These are phyloP conservation scores for Penicillium fuscoglaucum DNA, from an alignment of 2,329 filamentous ascomycete species.

Conservation along the genomic window DNA sequence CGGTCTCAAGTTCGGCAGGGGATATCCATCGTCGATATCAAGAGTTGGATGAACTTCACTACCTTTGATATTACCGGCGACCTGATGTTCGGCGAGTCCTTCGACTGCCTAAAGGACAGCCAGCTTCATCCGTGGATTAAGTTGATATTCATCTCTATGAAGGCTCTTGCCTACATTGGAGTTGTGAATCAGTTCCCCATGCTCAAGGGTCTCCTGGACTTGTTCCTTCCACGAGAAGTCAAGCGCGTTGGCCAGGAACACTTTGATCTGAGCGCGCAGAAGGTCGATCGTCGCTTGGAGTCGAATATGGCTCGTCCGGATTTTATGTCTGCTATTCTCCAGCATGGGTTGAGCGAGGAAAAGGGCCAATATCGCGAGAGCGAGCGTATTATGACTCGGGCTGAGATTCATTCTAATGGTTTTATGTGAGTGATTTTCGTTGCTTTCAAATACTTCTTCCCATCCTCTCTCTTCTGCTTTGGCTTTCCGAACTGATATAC, in stretches of 20 bases:
- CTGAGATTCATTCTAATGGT: slow-evolving; percentile 28
- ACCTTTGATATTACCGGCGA: slow-evolving; percentile 45
- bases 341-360: slow-evolving; percentile 23
- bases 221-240: slow-evolving; percentile 15
- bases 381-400: slow-evolving; percentile 24
- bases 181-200: slow-evolving; percentile 23
- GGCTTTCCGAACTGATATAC: neutral
- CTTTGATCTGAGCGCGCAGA: slow-evolving; percentile 23
- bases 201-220: slow-evolving; percentile 9
- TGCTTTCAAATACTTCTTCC: neutral
- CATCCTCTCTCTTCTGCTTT: neutral
- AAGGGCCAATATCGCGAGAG: slow-evolving; percentile 17
- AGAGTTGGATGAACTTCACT: slow-evolving; percentile 37
- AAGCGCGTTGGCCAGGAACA: slow-evolving; percentile 19
- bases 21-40: slow-evolving; percentile 25
- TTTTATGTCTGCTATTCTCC: slow-evolving; percentile 28
- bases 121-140: slow-evolving; percentile 44
- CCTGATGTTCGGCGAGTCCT: slow-evolving; percentile 43
- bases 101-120: slow-evolving; percentile 40
- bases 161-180: slow-evolving; percentile 18
- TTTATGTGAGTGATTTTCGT: slow-evolving; percentile 20
- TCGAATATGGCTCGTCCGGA: slow-evolving; percentile 21
- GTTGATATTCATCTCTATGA: slow-evolving; percentile 35
- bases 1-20: slow-evolving; percentile 6
- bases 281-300: slow-evolving; percentile 24